Conservation (phyloP, 306 rosid genomes). For the Delonix regia region DNA sequence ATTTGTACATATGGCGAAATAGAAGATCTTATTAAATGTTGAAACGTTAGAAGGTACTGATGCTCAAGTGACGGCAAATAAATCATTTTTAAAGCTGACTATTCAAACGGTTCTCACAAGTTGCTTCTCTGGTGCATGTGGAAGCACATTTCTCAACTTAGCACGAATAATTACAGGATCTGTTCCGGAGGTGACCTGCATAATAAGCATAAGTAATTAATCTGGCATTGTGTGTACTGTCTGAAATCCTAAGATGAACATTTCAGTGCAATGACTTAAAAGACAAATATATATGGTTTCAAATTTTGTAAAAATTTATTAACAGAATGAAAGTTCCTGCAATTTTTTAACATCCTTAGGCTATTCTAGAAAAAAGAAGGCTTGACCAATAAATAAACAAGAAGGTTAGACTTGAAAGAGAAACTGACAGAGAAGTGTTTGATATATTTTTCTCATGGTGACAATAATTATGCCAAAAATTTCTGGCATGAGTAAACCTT, state of each 20-base stretch:
- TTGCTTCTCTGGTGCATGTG: conserved; percentile 90
- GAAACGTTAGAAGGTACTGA: conserved; percentile 19
- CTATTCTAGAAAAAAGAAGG: background rate
- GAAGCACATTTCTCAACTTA: conserved; percentile 74
- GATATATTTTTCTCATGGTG: background rate
- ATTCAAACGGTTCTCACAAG: conserved; percentile 60
- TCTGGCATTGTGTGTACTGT: background rate
- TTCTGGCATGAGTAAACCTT: conserved; percentile 1
- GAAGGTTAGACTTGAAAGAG: conserved; percentile 11
- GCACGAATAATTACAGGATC: conserved; percentile 86
- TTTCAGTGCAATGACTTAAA: background rate
- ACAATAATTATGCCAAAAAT: conserved; percentile 1
- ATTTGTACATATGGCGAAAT: background rate
- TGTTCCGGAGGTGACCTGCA: conserved; percentile 82
- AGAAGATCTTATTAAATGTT: conserved; percentile 7
- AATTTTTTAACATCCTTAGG: background rate
- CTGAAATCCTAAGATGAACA: conserved; percentile 3
- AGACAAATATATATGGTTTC: background rate
- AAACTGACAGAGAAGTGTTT: background rate
- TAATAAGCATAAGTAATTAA: conserved; percentile 23
- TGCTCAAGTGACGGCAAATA: conserved; percentile 1
- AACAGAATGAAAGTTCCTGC: conserved; percentile 12
- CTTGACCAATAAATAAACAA: background rate
- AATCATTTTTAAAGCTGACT: conserved; percentile 8
- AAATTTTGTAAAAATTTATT: background rate